These are phyloP conservation scores for Suhomyces xylopsoci DNA, from an alignment of 805 yeast species.

Conservation along the genomic window DNA sequence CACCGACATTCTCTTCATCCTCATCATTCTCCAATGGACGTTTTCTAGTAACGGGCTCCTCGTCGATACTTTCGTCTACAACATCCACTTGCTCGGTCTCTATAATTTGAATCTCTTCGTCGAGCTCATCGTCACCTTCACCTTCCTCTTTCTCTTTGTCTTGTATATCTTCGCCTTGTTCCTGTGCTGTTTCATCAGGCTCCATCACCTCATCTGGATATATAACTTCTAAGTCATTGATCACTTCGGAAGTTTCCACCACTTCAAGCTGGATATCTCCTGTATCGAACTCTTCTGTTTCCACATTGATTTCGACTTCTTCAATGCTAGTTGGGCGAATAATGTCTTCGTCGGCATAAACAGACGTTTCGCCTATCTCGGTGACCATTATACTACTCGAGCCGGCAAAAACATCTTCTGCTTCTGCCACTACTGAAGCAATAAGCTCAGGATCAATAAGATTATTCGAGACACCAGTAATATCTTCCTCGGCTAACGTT, in stretches of 20 bases:
- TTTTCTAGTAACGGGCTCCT: conserved; percentile 2
- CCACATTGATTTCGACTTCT: background rate
- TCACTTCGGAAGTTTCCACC: background rate
- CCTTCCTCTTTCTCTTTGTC: background rate
- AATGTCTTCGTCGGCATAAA: background rate
- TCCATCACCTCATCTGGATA: background rate
- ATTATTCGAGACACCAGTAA: background rate
- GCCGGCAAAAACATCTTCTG: background rate
- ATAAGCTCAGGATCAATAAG: background rate
- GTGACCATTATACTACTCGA: background rate
- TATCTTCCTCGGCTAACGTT: background rate
- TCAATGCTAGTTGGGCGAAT: conserved; percentile 1
- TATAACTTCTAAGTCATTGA: background rate
- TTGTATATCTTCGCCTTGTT: background rate
- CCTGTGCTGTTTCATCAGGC: background rate
- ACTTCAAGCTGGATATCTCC: background rate
- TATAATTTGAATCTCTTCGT: background rate
- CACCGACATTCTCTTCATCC: background rate
- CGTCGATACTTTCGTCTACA: background rate
- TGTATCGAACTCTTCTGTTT: background rate
- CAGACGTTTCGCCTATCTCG: background rate
- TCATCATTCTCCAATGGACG: conserved; percentile 4
- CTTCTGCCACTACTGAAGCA: background rate
- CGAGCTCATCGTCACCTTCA: background rate
- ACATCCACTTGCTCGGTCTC: background rate